Conservation (phyloP, 1,139 yeast species). For the Scheffersomyces cryptocercus region DNA sequence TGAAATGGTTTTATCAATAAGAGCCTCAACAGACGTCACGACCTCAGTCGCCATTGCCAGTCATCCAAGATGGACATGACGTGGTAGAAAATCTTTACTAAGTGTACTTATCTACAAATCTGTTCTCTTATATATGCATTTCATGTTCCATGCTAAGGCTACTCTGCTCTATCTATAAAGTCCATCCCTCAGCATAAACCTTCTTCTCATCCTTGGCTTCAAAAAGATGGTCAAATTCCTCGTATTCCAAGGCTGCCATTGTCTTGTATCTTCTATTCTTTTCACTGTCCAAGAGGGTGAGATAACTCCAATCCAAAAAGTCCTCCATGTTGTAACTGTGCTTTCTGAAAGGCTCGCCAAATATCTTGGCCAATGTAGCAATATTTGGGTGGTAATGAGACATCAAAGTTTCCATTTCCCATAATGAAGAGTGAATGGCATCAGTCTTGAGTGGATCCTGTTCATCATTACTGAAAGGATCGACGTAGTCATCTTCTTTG, state of each 20-base stretch:
- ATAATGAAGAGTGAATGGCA: conserved; percentile 82
- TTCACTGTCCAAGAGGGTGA: conserved; percentile 74
- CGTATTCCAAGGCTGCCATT: conserved; percentile 80
- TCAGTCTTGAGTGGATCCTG: conserved; percentile 73
- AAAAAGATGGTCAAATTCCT: conserved; percentile 50
- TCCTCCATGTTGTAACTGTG: conserved; percentile 88
- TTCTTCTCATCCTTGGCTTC: conserved; percentile 12
- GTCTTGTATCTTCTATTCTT: conserved; percentile 65
- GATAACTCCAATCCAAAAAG: conserved; percentile 88
- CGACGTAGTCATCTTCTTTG: conserved; percentile 43
- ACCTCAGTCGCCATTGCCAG: too few relatives aligned
- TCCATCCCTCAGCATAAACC: conserved; percentile 17
- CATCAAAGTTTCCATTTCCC: conserved; percentile 86
- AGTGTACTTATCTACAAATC: too few relatives aligned
- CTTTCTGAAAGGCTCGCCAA: conserved; percentile 87
- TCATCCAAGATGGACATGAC: too few relatives aligned
- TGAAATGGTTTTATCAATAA: too few relatives aligned
- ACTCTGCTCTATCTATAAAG: conserved; percentile 7
- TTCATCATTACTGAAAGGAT: conserved; percentile 68
- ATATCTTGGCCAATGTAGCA: conserved; percentile 85
- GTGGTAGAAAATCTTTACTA: too few relatives aligned
- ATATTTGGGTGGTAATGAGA: conserved; percentile 96
- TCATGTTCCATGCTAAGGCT: too few relatives aligned
- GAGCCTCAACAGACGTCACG: too few relatives aligned
- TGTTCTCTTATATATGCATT: too few relatives aligned